A percentile compares a stretch with the other conserved stretches of the same genome.
Conservation (phyloP, 163 green algal species). For the Scenedesmus sp. region DNA sequence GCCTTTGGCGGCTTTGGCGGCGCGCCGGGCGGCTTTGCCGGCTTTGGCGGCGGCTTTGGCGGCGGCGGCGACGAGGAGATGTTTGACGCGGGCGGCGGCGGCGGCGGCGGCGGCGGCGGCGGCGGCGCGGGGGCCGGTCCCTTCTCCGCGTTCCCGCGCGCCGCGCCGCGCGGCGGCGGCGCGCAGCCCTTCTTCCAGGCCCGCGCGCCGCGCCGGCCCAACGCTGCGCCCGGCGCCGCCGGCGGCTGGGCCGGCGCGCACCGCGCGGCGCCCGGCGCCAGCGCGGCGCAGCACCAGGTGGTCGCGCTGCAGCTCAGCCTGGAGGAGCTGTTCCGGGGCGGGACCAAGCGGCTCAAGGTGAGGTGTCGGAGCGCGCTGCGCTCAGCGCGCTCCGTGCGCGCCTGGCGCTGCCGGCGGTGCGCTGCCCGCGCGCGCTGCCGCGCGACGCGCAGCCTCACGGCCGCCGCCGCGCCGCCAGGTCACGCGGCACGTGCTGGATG, state of each 20-base stretch:
- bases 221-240: not conserved
- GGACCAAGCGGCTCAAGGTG: slow-evolving; percentile 72
- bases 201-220: not conserved
- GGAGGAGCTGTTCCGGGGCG: slow-evolving; percentile 82
- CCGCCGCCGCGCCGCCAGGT: slow-evolving; percentile 56
- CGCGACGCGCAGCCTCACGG: too few species aligned
- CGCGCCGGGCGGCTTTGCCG: too few species aligned
- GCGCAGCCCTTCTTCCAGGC: slow-evolving; percentile 22
- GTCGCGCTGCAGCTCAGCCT: slow-evolving; percentile 59
- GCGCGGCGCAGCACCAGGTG: slow-evolving; percentile 9
- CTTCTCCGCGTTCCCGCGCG: too few species aligned
- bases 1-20: not conserved
- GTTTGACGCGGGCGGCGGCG: slow-evolving; percentile 9
- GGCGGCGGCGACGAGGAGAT: slow-evolving; percentile 17
- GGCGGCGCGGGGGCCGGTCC: too few species aligned
- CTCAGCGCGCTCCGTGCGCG: too few species aligned
- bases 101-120: not conserved
- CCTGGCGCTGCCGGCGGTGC: not conserved
- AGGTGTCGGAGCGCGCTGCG: too few species aligned
- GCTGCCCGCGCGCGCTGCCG: too few species aligned
- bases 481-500: slow-evolving; percentile 74
- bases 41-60: too few species aligned
- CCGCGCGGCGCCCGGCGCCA: not conserved
- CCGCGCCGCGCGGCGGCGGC: too few species aligned
- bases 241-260: not conserved